A percentile compares a stretch with the other conserved stretches of the same genome.
These are phyloP conservation scores for Hypsizygus marmoreus DNA, from an alignment of 768 basidiomycete species.

Conservation along the genomic window DNA sequence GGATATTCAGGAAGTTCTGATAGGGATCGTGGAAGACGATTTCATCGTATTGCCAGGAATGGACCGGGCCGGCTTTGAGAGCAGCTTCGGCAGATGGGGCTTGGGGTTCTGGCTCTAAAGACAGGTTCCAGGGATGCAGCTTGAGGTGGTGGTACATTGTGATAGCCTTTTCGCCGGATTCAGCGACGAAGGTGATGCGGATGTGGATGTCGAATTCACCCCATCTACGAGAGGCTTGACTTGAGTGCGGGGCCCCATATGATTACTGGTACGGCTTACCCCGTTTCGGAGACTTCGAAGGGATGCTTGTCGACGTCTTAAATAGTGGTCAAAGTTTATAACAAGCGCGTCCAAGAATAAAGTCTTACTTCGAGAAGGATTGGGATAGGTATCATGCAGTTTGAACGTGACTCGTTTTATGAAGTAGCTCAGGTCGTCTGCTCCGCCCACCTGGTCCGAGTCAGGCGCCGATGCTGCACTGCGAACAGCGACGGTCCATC, in stretches of 20 bases:
- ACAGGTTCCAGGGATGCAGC: constrained; percentile 82
- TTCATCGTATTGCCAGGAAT: constrained; percentile 99
- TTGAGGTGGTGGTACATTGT: constrained; percentile 92
- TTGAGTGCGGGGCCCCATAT: neutral
- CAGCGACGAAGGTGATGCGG: constrained; percentile 83
- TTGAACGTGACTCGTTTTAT: constrained; percentile 97
- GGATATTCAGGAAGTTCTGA: constrained; percentile 78
- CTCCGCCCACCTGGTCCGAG: constrained; percentile 82
- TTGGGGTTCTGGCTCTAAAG: constrained; percentile 64
- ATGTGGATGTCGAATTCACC: constrained; percentile 98
- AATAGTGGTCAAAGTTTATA: constrained; percentile 4
- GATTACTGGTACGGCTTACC: constrained; percentile 47
- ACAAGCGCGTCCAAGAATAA: constrained; percentile 3
- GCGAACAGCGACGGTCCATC: constrained; percentile 95
- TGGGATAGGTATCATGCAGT: constrained; percentile 94
- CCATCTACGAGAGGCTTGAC: constrained; percentile 57
- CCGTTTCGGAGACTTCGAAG: constrained; percentile 95
- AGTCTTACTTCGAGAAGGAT: constrained; percentile 81
- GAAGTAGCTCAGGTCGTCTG: constrained; percentile 88
- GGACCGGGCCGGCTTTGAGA: constrained; percentile 74
- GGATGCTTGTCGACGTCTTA: constrained; percentile 90
- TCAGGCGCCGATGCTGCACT: constrained; percentile 78
- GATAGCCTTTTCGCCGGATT: constrained; percentile 90
- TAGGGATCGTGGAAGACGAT: constrained; percentile 95
- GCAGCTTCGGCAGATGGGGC: constrained; percentile 69